These are phyloP conservation scores for Candida parachauliodes DNA, from an alignment of 805 yeast genomes.

Conservation along the genomic window DNA sequence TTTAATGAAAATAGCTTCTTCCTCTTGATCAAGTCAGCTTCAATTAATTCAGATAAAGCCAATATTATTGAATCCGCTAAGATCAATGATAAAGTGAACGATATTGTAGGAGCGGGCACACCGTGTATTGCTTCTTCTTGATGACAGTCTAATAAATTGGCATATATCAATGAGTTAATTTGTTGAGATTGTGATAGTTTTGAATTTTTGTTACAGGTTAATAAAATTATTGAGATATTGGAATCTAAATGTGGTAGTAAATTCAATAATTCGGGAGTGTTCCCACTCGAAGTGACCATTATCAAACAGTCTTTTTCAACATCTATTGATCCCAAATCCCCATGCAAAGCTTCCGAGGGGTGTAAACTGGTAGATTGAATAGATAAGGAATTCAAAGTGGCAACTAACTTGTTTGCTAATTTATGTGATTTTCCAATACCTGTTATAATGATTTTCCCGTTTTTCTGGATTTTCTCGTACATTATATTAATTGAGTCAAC, in stretches of 20 bases:
- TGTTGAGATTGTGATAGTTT: conserved; percentile 49
- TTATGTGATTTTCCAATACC: conserved; percentile 87
- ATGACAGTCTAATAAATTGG: conserved; percentile 55
- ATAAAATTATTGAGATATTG: conserved; percentile 51
- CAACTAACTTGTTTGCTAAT: conserved; percentile 73
- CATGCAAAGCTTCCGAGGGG: conserved; percentile 87
- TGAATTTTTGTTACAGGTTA: conserved; percentile 62
- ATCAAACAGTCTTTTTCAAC: conserved; percentile 54
- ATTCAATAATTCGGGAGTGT: conserved; percentile 68
- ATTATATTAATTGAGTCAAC: conserved; percentile 41
- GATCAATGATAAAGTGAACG: conserved; percentile 72
- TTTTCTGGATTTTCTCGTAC: conserved; percentile 23
- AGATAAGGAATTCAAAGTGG: conserved; percentile 78
- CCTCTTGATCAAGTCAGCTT: conserved; percentile 52
- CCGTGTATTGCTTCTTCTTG: conserved; percentile 69
- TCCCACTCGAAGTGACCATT: conserved; percentile 76
- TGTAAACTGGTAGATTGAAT: conserved; percentile 66
- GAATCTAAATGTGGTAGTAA: conserved; percentile 56
- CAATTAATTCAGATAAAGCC: conserved; percentile 66
- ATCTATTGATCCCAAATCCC: conserved; percentile 74
- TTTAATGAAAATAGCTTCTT: conserved; percentile 58
- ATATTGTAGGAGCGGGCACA: conserved; percentile 81
- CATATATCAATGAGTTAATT: conserved; percentile 52
- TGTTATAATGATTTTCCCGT: conserved; percentile 68
- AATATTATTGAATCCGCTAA: conserved; percentile 77